Conservation (phyloP, 352 stramenopile genomes). For the Pythium phragmitis region DNA sequence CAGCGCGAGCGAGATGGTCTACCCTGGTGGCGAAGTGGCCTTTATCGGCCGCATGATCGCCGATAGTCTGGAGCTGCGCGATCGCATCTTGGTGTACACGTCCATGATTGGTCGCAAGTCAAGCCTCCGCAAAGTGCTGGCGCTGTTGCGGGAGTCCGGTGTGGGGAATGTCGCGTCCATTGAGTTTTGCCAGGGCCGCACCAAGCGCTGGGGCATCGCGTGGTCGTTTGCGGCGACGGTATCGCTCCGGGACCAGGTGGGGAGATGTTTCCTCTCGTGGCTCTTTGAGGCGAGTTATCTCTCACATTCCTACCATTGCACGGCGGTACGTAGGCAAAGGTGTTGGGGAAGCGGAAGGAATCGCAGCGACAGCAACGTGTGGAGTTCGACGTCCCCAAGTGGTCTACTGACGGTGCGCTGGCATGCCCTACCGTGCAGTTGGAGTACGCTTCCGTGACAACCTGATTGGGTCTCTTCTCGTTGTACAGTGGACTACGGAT, state of each 20-base stretch:
- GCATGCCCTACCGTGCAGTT: background rate
- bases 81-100: constrained; percentile 92
- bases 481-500: no score
- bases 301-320: background rate
- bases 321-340: constrained; percentile 43
- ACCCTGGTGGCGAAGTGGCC: constrained; percentile 90
- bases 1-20: constrained; percentile 81
- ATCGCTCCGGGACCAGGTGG: constrained; percentile 36
- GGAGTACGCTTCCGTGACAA: no score
- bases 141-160: constrained; percentile 65
- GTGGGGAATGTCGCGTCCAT: constrained; percentile 84
- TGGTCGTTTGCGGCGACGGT: constrained; percentile 83
- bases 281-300: background rate
- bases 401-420: constrained; percentile 13
- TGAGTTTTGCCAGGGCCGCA: constrained; percentile 94
- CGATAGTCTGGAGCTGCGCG: constrained; percentile 82
- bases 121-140: constrained; percentile 88
- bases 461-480: no score
- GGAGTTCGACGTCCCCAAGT: constrained; percentile 44
- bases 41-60: constrained; percentile 93
- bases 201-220: constrained; percentile 92
- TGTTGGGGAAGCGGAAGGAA: constrained; percentile 84
- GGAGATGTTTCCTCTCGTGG: background rate
- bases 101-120: constrained; percentile 93
- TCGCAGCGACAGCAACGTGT: constrained; percentile 53